Evolutionary conservation across 495 filamentous ascomycete species (phyloP), one percentile per base, ranked within the genome.

Genomic region (Aspergillus bertholletiae): DNA sequence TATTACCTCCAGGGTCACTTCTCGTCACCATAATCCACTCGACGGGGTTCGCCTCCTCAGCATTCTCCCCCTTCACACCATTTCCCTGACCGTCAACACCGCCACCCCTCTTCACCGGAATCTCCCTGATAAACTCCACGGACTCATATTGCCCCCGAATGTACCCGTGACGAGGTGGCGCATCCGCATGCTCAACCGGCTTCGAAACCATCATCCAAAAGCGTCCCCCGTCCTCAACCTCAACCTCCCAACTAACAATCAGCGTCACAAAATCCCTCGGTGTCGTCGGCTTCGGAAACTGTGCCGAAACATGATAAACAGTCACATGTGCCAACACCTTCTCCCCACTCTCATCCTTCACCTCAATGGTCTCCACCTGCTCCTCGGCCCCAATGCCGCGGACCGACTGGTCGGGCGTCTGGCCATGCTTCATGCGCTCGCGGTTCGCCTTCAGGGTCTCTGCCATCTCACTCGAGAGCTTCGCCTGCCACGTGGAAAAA

Each of bases 21-120:
- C 93, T 77, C 1, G 93, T 96, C 21, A 97, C 83, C 94, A 97
- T 96, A 32, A 96, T 84, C 93, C 93, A 97, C 68, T 97, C 93
- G 13, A 97, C 84, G 0, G 88, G 87, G 51, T 84, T 87, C 28
- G 70, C 63, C 46, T 82, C 82, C 24, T 78, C 66, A 8, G 68
- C 52, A 64, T 60, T 15, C 80, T 61, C 43, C 64, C 39, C 39
- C 21, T 43, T 8, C 18, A 22, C 20, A 1, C 39, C 39, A 43
- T 43, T n/a, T 22, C n/a, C 1, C 9, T 21, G 17, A 22, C 17
- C 45, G n/a, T 51, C 34, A 37, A 45, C 24, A 49, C 45, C 47
- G 24, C 34, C 50, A 11, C 27, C 20, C 26, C 46, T 53, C n/a
- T 58, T 52, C 34, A 54, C 63, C n/a, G 84, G 85, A 24, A 96